A percentile compares a stretch with the other conserved stretches of the same genome.
Evolutionary conservation across 768 basidiomycete genomes (phyloP).

Genomic region (Lentinus tigrinus): DNA sequence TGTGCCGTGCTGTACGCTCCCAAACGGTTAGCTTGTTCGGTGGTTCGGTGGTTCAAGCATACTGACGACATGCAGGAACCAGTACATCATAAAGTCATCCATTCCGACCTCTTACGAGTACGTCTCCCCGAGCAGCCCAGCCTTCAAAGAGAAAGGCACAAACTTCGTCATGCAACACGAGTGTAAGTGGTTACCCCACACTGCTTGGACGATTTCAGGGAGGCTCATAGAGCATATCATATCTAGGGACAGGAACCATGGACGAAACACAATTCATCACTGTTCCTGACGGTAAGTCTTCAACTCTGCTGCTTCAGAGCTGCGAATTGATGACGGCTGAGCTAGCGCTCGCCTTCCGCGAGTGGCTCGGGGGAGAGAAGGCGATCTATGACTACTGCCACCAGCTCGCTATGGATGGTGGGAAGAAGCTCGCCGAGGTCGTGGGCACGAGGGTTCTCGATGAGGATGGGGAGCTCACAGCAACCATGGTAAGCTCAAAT

Average conservation of each 20-base stretch:
- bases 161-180: conserved; percentile 26
- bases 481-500: conserved; percentile 58
- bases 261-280: conserved; percentile 56
- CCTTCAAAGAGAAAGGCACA: conserved; percentile 6
- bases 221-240: not conserved
- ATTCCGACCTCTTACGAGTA: conserved; percentile 59
- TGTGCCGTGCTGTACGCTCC: conserved; percentile 77
- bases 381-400: conserved; percentile 72
- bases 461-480: conserved; percentile 54
- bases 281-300: conserved; percentile 46
- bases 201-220: not conserved
- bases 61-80: conserved; percentile 46
- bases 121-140: conserved; percentile 36
- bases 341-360: conserved; percentile 69
- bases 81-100: conserved; percentile 57
- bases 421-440: conserved; percentile 53
- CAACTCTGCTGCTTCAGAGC: not conserved
- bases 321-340: not conserved
- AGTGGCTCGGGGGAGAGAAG: conserved; percentile 72
- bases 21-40: conserved; percentile 33
- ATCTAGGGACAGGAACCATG: conserved; percentile 62
- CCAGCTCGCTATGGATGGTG: conserved; percentile 65
- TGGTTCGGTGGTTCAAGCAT: not conserved
- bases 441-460: conserved; percentile 67
- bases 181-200: conserved; percentile 10